Base-by-base conservation (phyloP, 2,329 filamentous ascomycete genomes). In the Leptographium procerum region DNA sequence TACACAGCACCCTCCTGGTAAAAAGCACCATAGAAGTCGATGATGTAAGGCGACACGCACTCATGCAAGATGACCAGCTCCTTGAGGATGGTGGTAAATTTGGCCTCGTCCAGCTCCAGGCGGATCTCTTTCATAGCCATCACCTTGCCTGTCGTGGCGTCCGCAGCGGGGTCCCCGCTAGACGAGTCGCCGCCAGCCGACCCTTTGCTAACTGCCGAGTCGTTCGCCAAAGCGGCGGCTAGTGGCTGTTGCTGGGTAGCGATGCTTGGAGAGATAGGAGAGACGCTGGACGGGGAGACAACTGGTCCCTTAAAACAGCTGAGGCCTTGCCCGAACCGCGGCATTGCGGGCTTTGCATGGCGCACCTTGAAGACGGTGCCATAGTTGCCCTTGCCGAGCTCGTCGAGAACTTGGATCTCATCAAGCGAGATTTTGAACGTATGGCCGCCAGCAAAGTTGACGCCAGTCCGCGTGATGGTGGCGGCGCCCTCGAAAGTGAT, bases 81-180 rank as follows among this genome's bases (percentile, higher is more conserved):
- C 82, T 97, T 99, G 66, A 97, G 87, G 68, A 99, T 99, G 43
- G 92, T 91, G 8, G 89, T 87, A 69, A 99, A 96, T 71, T 99
- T 99, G 62, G 90, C 87, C 70, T 99, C 94, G 67, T 99, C 94
- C 57, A 99, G 78, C 71, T 99, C 94, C 11, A 99, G 77, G 24
- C 94, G 84, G 66, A 99, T 95, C 72, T 99, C 94, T 71, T 99
- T 99, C 94, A 99, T 99, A 16, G 94, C 94, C 94, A 99, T 97
- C 60, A 96, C 79, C 55, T 88, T 82, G 22, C 92, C 91, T 0
- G 85, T 85, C 1, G 81, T 83, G 5, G 74, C 75, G 53, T 72
- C 24, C 3, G 47, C 26, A 14, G 47, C 26, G 47, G 24, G 24
- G 14, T 26, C 47, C 40, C 40, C 16, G 16, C 40, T 43, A 19